Evolutionary conservation across 768 basidiomycete species (phyloP).

Genomic region (Naganishia friedmannii): DNA sequence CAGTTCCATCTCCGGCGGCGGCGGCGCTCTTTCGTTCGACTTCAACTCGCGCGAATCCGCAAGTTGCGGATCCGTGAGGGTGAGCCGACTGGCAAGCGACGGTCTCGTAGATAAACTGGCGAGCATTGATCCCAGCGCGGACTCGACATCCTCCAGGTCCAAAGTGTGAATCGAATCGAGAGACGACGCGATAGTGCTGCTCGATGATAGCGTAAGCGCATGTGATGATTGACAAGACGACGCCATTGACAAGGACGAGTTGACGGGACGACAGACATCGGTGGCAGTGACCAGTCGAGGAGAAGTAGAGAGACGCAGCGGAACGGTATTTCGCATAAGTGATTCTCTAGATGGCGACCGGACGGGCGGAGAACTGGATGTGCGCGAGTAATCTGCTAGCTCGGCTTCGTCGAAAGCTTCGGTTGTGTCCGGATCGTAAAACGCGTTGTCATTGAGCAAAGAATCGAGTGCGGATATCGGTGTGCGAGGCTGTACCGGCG

Average conservation of each 20-base stretch:
- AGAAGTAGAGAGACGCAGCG: conserved; percentile 5
- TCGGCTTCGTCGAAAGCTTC: neutral
- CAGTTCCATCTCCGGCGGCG: neutral
- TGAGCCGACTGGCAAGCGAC: conserved; percentile 9
- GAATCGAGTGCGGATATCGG: neutral
- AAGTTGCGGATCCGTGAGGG: conserved; percentile 1
- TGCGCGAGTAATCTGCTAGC: neutral
- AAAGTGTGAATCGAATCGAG: conserved; percentile 3
- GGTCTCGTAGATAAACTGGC: conserved; percentile 15
- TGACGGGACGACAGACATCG: conserved; percentile 13
- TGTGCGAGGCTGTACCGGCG: neutral
- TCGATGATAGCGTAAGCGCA: conserved; percentile 4
- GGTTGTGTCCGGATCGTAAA: neutral
- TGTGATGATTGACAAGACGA: conserved; percentile 15
- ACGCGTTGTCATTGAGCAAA: conserved; percentile 1
- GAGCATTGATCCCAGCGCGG: conserved; percentile 14
- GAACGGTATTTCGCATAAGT: conserved; percentile 1
- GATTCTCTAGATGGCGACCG: conserved; percentile 13
- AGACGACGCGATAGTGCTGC: conserved; percentile 18
- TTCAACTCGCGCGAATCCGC: no score
- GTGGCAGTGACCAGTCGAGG: conserved; percentile 6
- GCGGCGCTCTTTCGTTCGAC: neutral
- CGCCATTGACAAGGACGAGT: conserved; percentile 1
- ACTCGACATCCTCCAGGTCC: conserved; percentile 21
- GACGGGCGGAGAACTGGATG: neutral